Conservation (phyloP, 31 red algal species). For the Odonthalia washingtoniensis region DNA sequence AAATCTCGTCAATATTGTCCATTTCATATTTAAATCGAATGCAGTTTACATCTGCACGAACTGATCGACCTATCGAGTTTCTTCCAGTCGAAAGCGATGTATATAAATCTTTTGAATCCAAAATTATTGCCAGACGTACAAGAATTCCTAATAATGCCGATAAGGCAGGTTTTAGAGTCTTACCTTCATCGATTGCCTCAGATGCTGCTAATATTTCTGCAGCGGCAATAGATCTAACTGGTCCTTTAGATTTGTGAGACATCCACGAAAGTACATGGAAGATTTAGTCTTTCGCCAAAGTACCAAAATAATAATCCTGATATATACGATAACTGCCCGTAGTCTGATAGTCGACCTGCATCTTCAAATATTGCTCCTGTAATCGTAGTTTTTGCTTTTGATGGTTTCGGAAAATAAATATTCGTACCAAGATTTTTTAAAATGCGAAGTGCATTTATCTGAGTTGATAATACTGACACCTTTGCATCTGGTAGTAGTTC, state of each 20-base stretch:
- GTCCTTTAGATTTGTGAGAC: neutral
- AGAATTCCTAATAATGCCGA: neutral
- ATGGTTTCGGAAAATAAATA: too few relatives aligned
- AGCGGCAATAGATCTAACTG: neutral
- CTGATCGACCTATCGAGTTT: neutral
- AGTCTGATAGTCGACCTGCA: neutral
- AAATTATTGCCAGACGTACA: neutral
- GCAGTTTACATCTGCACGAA: neutral
- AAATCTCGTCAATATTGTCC: neutral
- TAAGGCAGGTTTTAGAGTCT: neutral
- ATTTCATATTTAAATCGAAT: conserved; percentile 19
- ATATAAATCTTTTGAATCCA: conserved; percentile 23
- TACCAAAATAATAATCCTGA: conserved; percentile 16
- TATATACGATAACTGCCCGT: neutral
- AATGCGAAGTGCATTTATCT: too few relatives aligned
- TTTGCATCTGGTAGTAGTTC: too few relatives aligned
- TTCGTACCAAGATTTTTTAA: too few relatives aligned
- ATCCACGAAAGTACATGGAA: too few relatives aligned
- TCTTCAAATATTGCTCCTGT: conserved; percentile 11
- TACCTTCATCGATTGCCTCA: conserved; percentile 25
- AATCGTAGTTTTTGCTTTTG: too few relatives aligned
- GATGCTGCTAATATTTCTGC: conserved; percentile 10
- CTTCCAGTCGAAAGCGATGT: neutral
- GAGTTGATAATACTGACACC: too few relatives aligned
- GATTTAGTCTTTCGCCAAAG: neutral